Evolutionary conservation across 2,329 filamentous ascomycete genomes (phyloP).

Genomic region (Aspergillus brasiliensis): DNA sequence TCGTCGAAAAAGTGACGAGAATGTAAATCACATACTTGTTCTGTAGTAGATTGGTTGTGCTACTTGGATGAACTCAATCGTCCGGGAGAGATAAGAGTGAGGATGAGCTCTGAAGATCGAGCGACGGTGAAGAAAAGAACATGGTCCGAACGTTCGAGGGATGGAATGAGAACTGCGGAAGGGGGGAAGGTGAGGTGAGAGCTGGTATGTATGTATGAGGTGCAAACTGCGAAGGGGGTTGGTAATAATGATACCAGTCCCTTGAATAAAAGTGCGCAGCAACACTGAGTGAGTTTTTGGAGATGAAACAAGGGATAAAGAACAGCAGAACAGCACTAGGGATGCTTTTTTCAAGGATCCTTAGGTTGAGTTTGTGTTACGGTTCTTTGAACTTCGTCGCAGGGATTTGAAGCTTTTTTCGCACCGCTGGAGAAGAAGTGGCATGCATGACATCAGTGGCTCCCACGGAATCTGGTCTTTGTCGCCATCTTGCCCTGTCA

Average conservation of each 20-base stretch:
- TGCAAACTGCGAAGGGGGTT: slow-evolving; percentile 2
- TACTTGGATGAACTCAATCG: neutral
- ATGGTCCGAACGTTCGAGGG: neutral
- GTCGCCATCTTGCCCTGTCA: neutral
- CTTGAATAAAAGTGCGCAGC: neutral
- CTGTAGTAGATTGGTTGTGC: neutral
- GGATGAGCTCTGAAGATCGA: neutral
- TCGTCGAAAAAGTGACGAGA: neutral
- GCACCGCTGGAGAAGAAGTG: neutral
- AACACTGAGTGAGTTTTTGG: neutral
- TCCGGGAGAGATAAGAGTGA: neutral
- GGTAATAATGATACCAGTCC: neutral
- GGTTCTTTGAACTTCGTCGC: neutral
- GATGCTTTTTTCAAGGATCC: neutral
- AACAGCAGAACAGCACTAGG: neutral
- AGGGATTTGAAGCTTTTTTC: neutral
- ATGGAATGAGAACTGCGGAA: neutral
- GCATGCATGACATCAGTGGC: slow-evolving; percentile 7
- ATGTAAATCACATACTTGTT: neutral
- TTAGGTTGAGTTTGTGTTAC: neutral
- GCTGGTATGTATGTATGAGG: neutral
- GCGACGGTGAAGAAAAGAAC: neutral
- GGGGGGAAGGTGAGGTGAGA: neutral
- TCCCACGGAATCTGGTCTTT: neutral
- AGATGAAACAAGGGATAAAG: neutral